Base-by-base conservation (phyloP, 176 grass and related monocot species). In the Oryza punctata region DNA sequence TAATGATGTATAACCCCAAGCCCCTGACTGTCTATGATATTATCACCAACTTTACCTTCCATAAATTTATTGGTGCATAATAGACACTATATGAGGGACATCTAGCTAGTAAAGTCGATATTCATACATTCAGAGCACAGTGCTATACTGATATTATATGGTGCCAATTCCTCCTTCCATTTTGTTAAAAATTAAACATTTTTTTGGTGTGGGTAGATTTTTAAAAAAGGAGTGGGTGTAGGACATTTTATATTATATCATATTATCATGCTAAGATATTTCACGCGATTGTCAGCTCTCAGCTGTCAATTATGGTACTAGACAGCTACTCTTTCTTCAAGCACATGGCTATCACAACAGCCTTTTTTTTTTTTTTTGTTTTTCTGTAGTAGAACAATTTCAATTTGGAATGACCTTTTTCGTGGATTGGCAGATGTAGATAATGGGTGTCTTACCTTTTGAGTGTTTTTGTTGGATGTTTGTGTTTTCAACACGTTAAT, bases 101-200 rank as follows among this genome's bases (percentile, higher is more conserved):
- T 67, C 6, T 70, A 80, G 81, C 65, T 77, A 27, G 14, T 60
- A 41, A 52, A 52, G 32, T 40, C 52, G 37, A 41, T 49, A 27
- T 52, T 86, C 11, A 0, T 49, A 38, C 44, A 16, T 33, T 66
- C 24, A 14, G 30, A 66, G 26, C 43, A 73, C 27, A 14, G 23
- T 73, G 44, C 21, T 65, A 27, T 50, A 65, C 12, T 47, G 43
- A 35, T 74, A 41, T 60, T 41, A 85, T 73, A 9, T 30, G 45
- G 15, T 30, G 44, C 45, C 71, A 3, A 7, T 43, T 84, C 3
- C 47, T 50, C 8, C 13, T 77, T 43, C 9, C 13, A 3, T 72
- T 70, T 35, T 32, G 6, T 85, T 38, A 38, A 28, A 37, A 37
- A 54, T 25, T 61, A n/a, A n/a, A n/a, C n/a, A n/a, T 18, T 0